phyloP scores from a whole-genome alignment of 1,139 yeast species.

The Pichia norvegensis region DNA sequence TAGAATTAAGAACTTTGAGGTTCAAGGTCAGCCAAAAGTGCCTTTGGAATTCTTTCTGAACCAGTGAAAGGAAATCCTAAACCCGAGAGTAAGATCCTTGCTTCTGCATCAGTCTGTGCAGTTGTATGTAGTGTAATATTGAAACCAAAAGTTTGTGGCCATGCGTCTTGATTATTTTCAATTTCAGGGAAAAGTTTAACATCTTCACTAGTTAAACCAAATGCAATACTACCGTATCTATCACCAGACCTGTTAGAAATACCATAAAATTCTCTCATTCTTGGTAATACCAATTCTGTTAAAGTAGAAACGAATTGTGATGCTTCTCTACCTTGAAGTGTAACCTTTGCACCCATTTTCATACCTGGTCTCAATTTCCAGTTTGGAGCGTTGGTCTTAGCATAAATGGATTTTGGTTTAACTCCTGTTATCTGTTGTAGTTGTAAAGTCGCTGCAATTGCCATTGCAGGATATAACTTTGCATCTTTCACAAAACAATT shows the following conservation, averaged over 20 bases:
- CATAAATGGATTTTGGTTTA: constrained; percentile 66
- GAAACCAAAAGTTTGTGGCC: constrained; percentile 83
- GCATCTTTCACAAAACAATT: constrained; percentile 77
- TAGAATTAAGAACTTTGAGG: neutral
- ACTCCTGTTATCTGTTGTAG: constrained; percentile 89
- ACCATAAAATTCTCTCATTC: constrained; percentile 83
- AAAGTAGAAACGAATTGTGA: constrained; percentile 78
- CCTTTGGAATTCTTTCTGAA: constrained; percentile 34
- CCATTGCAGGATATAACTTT: constrained; percentile 61
- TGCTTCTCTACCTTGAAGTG: constrained; percentile 74
- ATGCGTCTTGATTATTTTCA: constrained; percentile 82
- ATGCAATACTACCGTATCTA: constrained; percentile 72
- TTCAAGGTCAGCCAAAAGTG: constrained; percentile 17
- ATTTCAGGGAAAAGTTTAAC: constrained; percentile 86
- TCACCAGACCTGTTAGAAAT: constrained; percentile 75
- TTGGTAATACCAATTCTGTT: constrained; percentile 87
- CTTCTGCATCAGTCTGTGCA: constrained; percentile 87
- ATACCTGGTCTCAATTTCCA: constrained; percentile 88
- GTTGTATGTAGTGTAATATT: constrained; percentile 79
- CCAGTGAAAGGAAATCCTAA: constrained; percentile 76
- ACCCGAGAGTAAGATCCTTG: constrained; percentile 78
- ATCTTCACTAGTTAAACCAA: constrained; percentile 76
- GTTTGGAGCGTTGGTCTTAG: constrained; percentile 72
- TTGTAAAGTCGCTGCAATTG: constrained; percentile 72
- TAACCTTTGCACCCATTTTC: constrained; percentile 87